Base-by-base conservation (phyloP, 2,329 filamentous ascomycete genomes). In the Cryoendolithus antarcticus region DNA sequence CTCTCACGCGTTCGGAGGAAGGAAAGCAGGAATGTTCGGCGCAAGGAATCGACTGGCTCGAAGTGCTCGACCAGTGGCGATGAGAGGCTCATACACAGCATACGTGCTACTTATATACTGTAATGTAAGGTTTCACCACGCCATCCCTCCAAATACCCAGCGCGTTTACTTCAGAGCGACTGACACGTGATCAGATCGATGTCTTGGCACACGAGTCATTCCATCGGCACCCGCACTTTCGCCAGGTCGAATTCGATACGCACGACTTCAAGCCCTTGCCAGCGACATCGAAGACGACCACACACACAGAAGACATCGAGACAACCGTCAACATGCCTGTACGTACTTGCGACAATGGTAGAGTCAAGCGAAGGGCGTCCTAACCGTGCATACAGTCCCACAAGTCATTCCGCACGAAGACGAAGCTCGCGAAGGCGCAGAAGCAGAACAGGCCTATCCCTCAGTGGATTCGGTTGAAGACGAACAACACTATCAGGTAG, bases 351-450 rank as follows among this genome's bases (percentile, higher is more conserved):
- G 34, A 37, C 35, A 30, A 31, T 6, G 8, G 15, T 19, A 19
- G 15, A 19, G 15, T 19, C 15, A 21, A 24, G 32, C 19, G n/a
- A 36, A 32, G 32, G 38, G 30, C 19, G 27, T 40, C 30, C 38
- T 40, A 40, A 40, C 38, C 13, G 11, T 39, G 30, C 29, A 35
- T 28, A 65, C 68, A 96, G 89, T 89, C 82, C 82, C 86, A 98
- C 77, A 98, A 98, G 82, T 85, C 88, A 67, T 98, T 98, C 86
- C 84, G 88, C 70, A 95, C 88, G 73, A 98, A 98, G 88, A 83
- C 93, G 73, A 98, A 98, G 91, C 86, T 98, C 75, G 91, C 91
- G 67, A 95, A 89, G 79, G 91, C 91, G 67, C 89, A 96, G 79
- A 96, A 94, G 81, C 89, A 96, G 78, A 98, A 98, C 82, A 83